These are phyloP conservation scores for Phytophthora foliorum DNA, from an alignment of 352 stramenopile species.

Conservation along the genomic window DNA sequence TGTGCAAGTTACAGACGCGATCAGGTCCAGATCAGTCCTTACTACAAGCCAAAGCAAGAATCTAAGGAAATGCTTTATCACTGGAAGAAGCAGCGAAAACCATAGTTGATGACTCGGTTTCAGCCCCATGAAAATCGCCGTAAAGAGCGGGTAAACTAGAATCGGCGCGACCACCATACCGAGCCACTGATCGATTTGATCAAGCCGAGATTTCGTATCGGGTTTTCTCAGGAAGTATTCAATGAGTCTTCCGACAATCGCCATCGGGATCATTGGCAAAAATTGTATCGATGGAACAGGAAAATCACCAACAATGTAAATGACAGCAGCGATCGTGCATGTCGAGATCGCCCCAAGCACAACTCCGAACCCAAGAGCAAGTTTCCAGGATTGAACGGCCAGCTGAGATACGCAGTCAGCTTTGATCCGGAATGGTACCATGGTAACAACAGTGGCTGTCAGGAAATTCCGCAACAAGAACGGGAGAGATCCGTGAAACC, in stretches of 20 bases:
- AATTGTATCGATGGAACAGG: conserved; percentile 43
- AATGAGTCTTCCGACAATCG: background rate
- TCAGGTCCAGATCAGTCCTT: conserved; percentile 32
- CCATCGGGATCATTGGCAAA: conserved; percentile 23
- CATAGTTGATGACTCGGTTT: conserved; percentile 31
- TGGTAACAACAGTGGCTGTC: conserved; percentile 14
- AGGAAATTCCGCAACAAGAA: conserved; percentile 43
- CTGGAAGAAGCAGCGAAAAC: conserved; percentile 43
- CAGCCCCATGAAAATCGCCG: conserved; percentile 40
- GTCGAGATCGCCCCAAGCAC: background rate
- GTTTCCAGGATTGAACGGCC: conserved; percentile 12
- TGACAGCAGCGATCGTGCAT: background rate
- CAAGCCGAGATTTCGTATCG: conserved; percentile 7
- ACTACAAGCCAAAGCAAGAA: conserved; percentile 23
- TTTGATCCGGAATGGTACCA: conserved; percentile 20
- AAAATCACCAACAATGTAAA: conserved; percentile 18
- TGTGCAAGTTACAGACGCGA: conserved; percentile 18
- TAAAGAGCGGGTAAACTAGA: conserved; percentile 43
- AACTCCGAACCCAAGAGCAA: conserved; percentile 12
- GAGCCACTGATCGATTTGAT: conserved; percentile 19
- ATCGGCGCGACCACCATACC: conserved; percentile 25
- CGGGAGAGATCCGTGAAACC: conserved; percentile 16
- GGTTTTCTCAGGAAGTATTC: conserved; percentile 7
- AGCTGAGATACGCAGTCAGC: conserved; percentile 36
- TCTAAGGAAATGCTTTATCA: conserved; percentile 38